phyloP scores from a whole-genome alignment of 176 grass and related monocot genomes.

The Avena insularis region DNA sequence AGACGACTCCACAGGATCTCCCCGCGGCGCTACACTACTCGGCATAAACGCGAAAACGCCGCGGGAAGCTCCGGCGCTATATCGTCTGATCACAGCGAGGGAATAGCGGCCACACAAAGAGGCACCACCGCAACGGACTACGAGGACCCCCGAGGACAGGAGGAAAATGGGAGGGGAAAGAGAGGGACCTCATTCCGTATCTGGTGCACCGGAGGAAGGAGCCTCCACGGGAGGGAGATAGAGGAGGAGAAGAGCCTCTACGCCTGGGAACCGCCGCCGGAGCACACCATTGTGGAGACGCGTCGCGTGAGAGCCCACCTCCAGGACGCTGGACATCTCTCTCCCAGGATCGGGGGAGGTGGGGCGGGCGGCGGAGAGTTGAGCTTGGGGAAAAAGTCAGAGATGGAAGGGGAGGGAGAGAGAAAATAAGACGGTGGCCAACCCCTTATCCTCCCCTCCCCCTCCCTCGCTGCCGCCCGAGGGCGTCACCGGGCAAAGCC shows the following conservation, averaged over 20 bases:
- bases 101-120: background rate
- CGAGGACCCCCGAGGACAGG: background rate
- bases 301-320: conserved; percentile 54
- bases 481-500: too few relatives aligned
- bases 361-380: too few relatives aligned
- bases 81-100: too few relatives aligned
- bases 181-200: conserved; percentile 54
- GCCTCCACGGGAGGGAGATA: conserved; percentile 13
- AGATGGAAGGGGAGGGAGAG: background rate
- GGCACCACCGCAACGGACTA: background rate
- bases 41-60: conserved; percentile 39
- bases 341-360: conserved; percentile 43
- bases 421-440: background rate
- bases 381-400: conserved; percentile 59
- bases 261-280: background rate
- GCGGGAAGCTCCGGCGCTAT: background rate
- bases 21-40: background rate
- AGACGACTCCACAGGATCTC: background rate
- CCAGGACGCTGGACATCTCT: conserved; percentile 34
- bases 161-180: background rate
- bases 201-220: background rate
- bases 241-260: conserved; percentile 43
- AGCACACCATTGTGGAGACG: conserved; percentile 11
- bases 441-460: too few relatives aligned
- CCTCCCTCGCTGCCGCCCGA: too few relatives aligned